These are phyloP conservation scores for Dioscorea zingiberensis DNA, from an alignment of 106 monocot species.

Conservation along the genomic window DNA sequence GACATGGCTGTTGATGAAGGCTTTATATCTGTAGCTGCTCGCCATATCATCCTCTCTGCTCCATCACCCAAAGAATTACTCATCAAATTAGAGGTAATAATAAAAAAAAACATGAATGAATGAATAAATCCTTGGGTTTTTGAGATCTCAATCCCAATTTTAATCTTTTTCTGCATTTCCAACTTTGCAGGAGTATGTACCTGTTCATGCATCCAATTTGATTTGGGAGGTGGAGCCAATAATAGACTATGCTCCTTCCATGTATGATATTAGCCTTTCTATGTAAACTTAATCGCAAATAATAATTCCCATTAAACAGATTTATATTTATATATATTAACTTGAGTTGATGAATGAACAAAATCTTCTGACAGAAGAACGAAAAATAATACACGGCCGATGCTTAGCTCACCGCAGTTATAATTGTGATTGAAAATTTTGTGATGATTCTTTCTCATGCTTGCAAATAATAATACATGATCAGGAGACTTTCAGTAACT, in stretches of 20 bases:
- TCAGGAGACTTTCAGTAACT: constrained; percentile 69
- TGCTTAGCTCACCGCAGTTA: too few relatives aligned
- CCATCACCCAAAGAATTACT: constrained; percentile 44
- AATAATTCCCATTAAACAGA: too few relatives aligned
- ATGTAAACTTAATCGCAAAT: too few relatives aligned
- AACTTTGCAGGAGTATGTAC: constrained; percentile 29
- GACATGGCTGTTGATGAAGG: constrained; percentile 56
- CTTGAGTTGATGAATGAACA: too few relatives aligned
- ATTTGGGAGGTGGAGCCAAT: constrained; percentile 17
- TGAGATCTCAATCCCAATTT: not conserved
- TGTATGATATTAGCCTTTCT: too few relatives aligned
- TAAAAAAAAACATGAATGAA: not conserved
- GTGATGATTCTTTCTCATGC: too few relatives aligned
- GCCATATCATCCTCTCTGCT: constrained; percentile 47
- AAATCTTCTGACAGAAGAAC: too few relatives aligned
- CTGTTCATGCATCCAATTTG: constrained; percentile 21
- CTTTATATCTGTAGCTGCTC: constrained; percentile 41
- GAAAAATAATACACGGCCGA: too few relatives aligned
- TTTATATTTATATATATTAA: too few relatives aligned
- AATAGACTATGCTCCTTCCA: not conserved
- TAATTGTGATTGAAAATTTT: too few relatives aligned
- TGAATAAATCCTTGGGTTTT: not conserved
- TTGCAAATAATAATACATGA: too few relatives aligned
- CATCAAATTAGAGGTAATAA: constrained; percentile 43
- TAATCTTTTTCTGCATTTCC: not conserved